Evolutionary conservation across 768 basidiomycete genomes (phyloP).

Genomic region (Boletus tylopilopsis): DNA sequence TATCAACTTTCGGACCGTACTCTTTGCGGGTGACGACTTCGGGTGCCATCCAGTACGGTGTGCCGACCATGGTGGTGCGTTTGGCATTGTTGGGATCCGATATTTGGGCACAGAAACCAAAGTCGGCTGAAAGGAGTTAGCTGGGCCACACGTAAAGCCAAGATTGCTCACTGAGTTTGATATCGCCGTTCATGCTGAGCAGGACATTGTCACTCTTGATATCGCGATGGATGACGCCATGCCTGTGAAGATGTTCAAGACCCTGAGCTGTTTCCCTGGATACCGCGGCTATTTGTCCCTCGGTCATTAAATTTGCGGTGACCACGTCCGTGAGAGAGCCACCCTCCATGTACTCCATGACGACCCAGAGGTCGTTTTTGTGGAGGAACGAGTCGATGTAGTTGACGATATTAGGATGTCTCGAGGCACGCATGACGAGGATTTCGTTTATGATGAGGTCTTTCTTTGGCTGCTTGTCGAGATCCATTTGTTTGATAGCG

Average conservation of each 20-base stretch:
- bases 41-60: conserved; percentile 99
- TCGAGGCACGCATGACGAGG: conserved; percentile 94
- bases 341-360: conserved; percentile 99
- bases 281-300: conserved; percentile 98
- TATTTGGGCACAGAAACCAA: conserved; percentile 98
- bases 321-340: conserved; percentile 93
- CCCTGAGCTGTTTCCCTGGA: conserved; percentile 91
- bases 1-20: conserved; percentile 97
- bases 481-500: conserved; percentile 99
- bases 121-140: conserved; percentile 63
- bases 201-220: conserved; percentile 99
- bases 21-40: conserved; percentile 98
- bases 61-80: conserved; percentile 97
- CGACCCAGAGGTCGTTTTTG: conserved; percentile 98
- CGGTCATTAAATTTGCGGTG: conserved; percentile 87
- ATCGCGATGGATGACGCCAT: conserved; percentile 97
- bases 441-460: conserved; percentile 99
- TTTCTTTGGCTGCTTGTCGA: conserved; percentile 99
- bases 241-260: conserved; percentile 88
- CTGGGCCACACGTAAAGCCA: not conserved
- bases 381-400: conserved; percentile 98
- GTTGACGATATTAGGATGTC: conserved; percentile 99
- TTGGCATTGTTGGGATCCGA: conserved; percentile 87
- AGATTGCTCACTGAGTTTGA: conserved; percentile 88
- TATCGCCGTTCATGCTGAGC: conserved; percentile 88